A percentile compares a stretch with the other conserved stretches of the same genome.
These are phyloP conservation scores for Hypoxylon sp. DNA, from an alignment of 2,329 filamentous ascomycete genomes.

Conservation along the genomic window DNA sequence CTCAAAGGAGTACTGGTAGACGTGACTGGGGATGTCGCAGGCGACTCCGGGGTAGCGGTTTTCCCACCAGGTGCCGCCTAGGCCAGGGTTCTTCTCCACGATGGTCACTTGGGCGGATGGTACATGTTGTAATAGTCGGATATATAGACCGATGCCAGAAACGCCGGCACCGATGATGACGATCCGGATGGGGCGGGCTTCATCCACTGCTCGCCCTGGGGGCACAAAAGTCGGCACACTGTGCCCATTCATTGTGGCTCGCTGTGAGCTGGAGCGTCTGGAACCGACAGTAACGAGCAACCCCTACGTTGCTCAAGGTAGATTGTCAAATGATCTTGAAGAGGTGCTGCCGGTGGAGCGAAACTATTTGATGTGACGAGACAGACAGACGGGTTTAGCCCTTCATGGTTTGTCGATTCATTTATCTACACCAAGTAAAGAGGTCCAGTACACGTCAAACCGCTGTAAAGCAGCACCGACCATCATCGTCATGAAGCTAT, in stretches of 20 bases:
- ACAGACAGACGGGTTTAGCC: not conserved
- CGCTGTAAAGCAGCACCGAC: not conserved
- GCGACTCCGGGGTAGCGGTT: conserved; percentile 29
- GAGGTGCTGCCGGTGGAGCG: not conserved
- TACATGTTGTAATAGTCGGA: not conserved
- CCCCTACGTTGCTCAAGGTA: not conserved
- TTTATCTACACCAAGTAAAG: not conserved
- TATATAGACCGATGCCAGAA: not conserved
- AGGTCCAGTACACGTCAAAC: not conserved
- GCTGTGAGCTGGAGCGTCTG: not conserved
- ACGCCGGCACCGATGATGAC: not conserved
- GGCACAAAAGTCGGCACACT: not conserved
- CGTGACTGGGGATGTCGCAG: conserved; percentile 26
- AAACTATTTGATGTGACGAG: not conserved
- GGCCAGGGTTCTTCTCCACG: conserved; percentile 15
- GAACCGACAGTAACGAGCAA: not conserved
- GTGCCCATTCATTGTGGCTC: not conserved
- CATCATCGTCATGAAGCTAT: not conserved
- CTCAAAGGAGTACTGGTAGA: conserved; percentile 29
- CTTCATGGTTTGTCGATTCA: not conserved
- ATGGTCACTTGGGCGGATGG: not conserved
- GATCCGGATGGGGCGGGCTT: not conserved
- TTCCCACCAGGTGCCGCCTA: conserved; percentile 31
- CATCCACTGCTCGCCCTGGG: not conserved
- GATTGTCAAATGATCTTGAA: not conserved